These are phyloP conservation scores for Escallonia rubra DNA, from an alignment of 129 eudicot species.

Conservation along the genomic window DNA sequence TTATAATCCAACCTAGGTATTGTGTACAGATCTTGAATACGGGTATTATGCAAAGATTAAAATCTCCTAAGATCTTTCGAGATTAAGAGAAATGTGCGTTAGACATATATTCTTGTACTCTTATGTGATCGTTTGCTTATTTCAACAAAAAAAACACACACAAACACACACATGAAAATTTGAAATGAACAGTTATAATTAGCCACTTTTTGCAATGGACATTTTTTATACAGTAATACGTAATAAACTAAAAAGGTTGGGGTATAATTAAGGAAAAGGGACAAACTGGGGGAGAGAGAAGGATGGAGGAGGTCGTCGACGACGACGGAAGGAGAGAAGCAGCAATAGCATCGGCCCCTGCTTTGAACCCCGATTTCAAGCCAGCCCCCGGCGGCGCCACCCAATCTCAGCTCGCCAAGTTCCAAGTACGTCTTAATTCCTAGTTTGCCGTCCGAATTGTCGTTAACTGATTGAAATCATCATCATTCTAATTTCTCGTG, in stretches of 20 bases:
- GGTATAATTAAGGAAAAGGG: no score
- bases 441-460: background rate
- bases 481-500: no score
- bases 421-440: slow-evolving; percentile 29
- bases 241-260: no score
- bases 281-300: background rate
- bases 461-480: no score
- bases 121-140: background rate
- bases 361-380: slow-evolving; percentile 32
- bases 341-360: slow-evolving; percentile 41
- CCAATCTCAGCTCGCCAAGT: slow-evolving; percentile 47
- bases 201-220: no score
- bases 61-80: no score
- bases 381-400: slow-evolving; percentile 23
- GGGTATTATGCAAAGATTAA: no score
- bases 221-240: no score
- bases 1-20: no score
- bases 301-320: slow-evolving; percentile 22
- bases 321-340: slow-evolving; percentile 44
- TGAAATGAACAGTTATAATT: background rate
- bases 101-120: no score
- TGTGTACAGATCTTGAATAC: no score
- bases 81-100: no score
- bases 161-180: background rate
- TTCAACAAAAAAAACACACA: background rate